Conservation (phyloP, 192 early-diverging fungal genomes). For the Coemansia reversa region DNA sequence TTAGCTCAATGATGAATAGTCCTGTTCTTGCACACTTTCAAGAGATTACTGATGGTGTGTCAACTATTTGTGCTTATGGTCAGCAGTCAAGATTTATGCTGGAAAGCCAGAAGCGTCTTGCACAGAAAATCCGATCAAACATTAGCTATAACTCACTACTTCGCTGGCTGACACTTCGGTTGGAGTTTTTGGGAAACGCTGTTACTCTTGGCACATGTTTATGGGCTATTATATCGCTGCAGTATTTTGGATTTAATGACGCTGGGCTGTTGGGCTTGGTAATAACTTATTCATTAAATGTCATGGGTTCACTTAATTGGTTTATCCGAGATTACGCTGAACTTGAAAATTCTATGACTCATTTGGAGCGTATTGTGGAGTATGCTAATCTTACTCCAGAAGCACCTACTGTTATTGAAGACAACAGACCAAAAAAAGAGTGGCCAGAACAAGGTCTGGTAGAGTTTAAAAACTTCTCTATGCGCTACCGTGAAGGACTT, state of each 20-base stretch:
- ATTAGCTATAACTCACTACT: slow-evolving; percentile 69
- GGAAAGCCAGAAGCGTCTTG: slow-evolving; percentile 64
- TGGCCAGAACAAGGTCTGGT: slow-evolving; percentile 61
- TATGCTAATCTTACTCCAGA: slow-evolving; percentile 40
- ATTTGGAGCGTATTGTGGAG: slow-evolving; percentile 63
- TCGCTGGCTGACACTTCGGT: slow-evolving; percentile 73
- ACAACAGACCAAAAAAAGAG: slow-evolving; percentile 16
- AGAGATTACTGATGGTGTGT: slow-evolving; percentile 74
- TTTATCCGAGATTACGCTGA: slow-evolving; percentile 75
- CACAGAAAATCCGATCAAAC: slow-evolving; percentile 76
- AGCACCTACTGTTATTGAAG: slow-evolving; percentile 34
- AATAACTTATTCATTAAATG: slow-evolving; percentile 75
- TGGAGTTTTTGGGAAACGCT: slow-evolving; percentile 74
- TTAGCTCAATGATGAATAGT: slow-evolving; percentile 76
- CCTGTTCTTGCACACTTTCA: slow-evolving; percentile 83
- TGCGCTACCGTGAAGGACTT: slow-evolving; percentile 57
- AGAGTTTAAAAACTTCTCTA: slow-evolving; percentile 55
- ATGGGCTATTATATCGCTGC: slow-evolving; percentile 65
- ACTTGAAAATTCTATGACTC: slow-evolving; percentile 64
- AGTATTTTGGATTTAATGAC: slow-evolving; percentile 44
- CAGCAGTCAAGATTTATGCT: slow-evolving; percentile 75
- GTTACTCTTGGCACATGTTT: slow-evolving; percentile 75
- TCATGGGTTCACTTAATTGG: slow-evolving; percentile 76
- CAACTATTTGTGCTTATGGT: slow-evolving; percentile 85
- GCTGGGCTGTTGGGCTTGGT: slow-evolving; percentile 76